Evolutionary conservation across 441 rosid genomes (phyloP), one percentile per base, ranked within the genome.

Genomic region (Pelargonium myrrhifolium): DNA sequence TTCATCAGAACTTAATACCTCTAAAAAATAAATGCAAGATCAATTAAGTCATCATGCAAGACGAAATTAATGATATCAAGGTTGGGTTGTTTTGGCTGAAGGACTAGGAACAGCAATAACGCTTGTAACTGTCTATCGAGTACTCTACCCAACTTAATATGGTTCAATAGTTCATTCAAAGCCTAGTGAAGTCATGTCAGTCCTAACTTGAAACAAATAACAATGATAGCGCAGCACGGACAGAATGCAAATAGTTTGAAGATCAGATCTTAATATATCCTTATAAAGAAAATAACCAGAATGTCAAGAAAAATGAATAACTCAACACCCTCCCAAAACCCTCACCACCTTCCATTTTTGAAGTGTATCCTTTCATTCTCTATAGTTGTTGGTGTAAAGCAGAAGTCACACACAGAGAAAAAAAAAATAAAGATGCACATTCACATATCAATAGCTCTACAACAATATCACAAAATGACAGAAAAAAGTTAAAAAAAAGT

Each of bases 401-500:
- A 35, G 39, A 35, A 35, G 39, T 35, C 39, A 0, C 39, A 35
- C 39, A 35, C 39, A 35, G n/a, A n/a, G n/a, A 35, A 35, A 1
- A 26, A 15, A 71, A 40, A 24, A 56, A 1, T 22, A 60, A 56
- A 10, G 12, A 17, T 6, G 20, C 4, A 15, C 3, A 14, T 28
- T 9, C 9, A 67, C 49, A 64, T 63, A 43, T 12, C 53, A 65
- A 56, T 8, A 74, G 42, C 35, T 42, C n/a, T 8, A 51, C n/a
- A 61, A 6, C 9, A 37, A 17, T 18, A n/a, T 14, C 3, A 49
- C 1, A 55, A 55, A 55, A 55, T 18, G 39, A 35, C 3, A 18
- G 26, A 24, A 6, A 18, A 53, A 59, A 59, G 10, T 15, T 1
- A n/a, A 56, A 68, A 53, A 37, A 31, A 71, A 20, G 37, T n/a